phyloP scores from a whole-genome alignment of 495 filamentous ascomycete genomes.

The Podospora australis region DNA sequence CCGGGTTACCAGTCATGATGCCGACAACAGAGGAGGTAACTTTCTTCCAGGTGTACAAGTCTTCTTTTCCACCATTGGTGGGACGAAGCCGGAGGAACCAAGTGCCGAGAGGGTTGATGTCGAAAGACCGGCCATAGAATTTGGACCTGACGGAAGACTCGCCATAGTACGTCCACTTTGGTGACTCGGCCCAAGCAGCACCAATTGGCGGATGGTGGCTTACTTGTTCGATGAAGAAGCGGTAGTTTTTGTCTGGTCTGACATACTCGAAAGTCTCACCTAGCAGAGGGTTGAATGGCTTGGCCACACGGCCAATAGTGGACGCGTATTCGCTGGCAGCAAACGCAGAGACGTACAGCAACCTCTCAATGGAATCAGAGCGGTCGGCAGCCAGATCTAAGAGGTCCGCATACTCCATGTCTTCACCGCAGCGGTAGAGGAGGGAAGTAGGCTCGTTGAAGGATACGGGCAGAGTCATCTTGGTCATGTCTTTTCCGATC shows the following conservation, averaged over 20 bases:
- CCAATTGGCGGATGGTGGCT: slow-evolving; percentile 96
- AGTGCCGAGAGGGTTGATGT: slow-evolving; percentile 91
- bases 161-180: slow-evolving; percentile 96
- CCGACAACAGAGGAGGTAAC: slow-evolving; percentile 96
- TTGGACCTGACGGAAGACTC: slow-evolving; percentile 96
- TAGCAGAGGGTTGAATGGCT: slow-evolving; percentile 93
- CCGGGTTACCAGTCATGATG: slow-evolving; percentile 93
- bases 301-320: slow-evolving; percentile 91
- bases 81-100: slow-evolving; percentile 92
- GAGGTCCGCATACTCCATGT: slow-evolving; percentile 95
- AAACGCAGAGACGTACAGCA: slow-evolving; percentile 95
- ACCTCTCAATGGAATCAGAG: slow-evolving; percentile 76
- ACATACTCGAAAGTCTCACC: slow-evolving; percentile 97
- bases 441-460: slow-evolving; percentile 98
- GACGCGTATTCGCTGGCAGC: slow-evolving; percentile 95
- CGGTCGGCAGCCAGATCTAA: slow-evolving; percentile 85
- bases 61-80: slow-evolving; percentile 64
- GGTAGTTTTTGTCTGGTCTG: slow-evolving; percentile 90
- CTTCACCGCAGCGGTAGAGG: slow-evolving; percentile 91
- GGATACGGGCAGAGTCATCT: slow-evolving; percentile 96
- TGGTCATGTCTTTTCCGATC: slow-evolving; percentile 99
- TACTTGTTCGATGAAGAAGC: slow-evolving; percentile 97
- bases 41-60: slow-evolving; percentile 98
- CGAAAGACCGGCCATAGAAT: slow-evolving; percentile 96
- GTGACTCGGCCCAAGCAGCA: slow-evolving; percentile 85